These are phyloP conservation scores for Penium margaritaceum DNA, from an alignment of 139 green algal species.

Conservation along the genomic window DNA sequence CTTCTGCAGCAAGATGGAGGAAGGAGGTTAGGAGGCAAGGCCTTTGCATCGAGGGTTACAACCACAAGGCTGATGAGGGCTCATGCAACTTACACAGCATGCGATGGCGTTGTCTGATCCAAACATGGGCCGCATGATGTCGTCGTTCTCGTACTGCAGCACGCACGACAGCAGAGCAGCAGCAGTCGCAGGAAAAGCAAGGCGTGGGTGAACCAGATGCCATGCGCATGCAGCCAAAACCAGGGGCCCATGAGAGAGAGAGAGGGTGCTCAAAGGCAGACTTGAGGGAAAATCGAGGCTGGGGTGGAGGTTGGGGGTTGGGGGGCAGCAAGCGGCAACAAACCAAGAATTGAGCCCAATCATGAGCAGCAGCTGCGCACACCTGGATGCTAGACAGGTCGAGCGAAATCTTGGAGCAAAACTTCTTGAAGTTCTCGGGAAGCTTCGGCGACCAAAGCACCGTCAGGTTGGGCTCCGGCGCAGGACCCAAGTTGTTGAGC, in stretches of 20 bases:
- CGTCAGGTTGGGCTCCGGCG: constrained; percentile 71
- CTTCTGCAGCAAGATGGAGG: too few relatives aligned
- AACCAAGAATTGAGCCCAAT: background rate
- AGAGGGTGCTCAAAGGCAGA: too few relatives aligned
- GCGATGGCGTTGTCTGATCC: constrained; percentile 66
- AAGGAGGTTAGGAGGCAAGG: too few relatives aligned
- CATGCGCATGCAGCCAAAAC: too few relatives aligned
- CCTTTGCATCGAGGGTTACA: too few relatives aligned
- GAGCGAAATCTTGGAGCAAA: constrained; percentile 44
- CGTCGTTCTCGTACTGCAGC: constrained; percentile 70
- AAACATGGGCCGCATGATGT: constrained; percentile 58
- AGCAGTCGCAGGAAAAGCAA: too few relatives aligned
- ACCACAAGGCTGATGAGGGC: too few relatives aligned
- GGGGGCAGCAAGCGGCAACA: too few relatives aligned
- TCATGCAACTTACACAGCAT: constrained; percentile 74
- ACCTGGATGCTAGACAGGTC: constrained; percentile 43
- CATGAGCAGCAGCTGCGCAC: background rate
- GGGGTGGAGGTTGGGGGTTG: too few relatives aligned
- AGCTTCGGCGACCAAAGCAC: constrained; percentile 61
- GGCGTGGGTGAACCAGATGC: too few relatives aligned
- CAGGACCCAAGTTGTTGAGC: constrained; percentile 63
- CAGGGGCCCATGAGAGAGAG: too few relatives aligned
- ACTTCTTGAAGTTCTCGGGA: constrained; percentile 63
- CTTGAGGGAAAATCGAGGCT: too few relatives aligned
- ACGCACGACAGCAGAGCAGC: background rate